These are phyloP conservation scores for Kwoniella newhampshirensis DNA, from an alignment of 768 basidiomycete genomes.

Conservation along the genomic window DNA sequence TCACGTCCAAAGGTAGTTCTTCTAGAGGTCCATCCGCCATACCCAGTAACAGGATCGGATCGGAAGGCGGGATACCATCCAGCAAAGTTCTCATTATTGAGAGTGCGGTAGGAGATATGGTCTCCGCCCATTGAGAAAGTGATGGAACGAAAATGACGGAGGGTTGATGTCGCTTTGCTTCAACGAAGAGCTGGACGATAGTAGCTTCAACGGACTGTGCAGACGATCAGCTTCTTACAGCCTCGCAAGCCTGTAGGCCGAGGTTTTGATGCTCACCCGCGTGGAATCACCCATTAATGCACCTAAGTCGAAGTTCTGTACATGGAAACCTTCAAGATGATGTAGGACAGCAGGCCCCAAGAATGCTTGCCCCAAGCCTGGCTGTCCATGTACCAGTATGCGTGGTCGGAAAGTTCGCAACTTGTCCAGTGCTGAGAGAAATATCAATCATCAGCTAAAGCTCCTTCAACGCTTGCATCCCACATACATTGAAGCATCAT, in stretches of 20 bases:
- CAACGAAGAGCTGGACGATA: slow-evolving; percentile 90
- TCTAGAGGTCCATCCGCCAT: slow-evolving; percentile 75
- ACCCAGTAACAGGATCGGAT: slow-evolving; percentile 88
- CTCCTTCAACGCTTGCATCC: background rate
- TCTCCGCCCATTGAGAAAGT: slow-evolving; percentile 76
- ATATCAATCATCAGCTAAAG: background rate
- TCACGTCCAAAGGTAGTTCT: slow-evolving; percentile 75
- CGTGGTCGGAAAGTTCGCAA: slow-evolving; percentile 86
- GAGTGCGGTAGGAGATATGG: slow-evolving; percentile 78
- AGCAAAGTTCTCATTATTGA: slow-evolving; percentile 86
- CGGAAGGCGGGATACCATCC: slow-evolving; percentile 83
- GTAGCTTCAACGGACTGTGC: slow-evolving; percentile 81
- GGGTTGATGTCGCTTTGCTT: slow-evolving; percentile 95
- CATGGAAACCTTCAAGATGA: slow-evolving; percentile 91
- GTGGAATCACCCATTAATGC: slow-evolving; percentile 84
- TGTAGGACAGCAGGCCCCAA: slow-evolving; percentile 88
- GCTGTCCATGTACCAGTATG: slow-evolving; percentile 72
- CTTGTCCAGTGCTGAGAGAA: slow-evolving; percentile 85
- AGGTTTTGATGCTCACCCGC: slow-evolving; percentile 62
- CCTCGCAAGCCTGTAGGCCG: background rate
- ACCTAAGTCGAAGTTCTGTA: slow-evolving; percentile 90
- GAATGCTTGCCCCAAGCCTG: slow-evolving; percentile 88
- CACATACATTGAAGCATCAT: slow-evolving; percentile 78
- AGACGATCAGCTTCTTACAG: background rate
- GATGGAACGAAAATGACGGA: slow-evolving; percentile 94